These are phyloP conservation scores for Curvularia sp. DNA, from an alignment of 2,329 filamentous ascomycete species.

Conservation along the genomic window DNA sequence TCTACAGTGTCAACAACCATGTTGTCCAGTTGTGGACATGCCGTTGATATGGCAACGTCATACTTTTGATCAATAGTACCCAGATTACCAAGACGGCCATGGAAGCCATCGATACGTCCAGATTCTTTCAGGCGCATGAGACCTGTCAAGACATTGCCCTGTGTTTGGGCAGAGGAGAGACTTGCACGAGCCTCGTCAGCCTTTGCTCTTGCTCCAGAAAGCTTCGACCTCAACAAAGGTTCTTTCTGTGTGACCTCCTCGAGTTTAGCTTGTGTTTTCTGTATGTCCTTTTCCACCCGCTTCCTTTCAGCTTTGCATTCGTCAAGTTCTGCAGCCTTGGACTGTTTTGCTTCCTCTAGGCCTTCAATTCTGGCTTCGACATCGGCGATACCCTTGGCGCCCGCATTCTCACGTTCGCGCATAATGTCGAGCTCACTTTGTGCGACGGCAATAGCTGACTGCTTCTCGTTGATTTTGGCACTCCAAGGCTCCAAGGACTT, in stretches of 20 bases:
- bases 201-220: constrained; percentile 90
- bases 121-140: constrained; percentile 96
- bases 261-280: constrained; percentile 74
- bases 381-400: constrained; percentile 83
- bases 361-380: constrained; percentile 77
- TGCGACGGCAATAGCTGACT: constrained; percentile 90
- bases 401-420: constrained; percentile 85
- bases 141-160: constrained; percentile 89
- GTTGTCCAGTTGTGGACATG: constrained; percentile 89
- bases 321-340: constrained; percentile 78
- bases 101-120: constrained; percentile 95
- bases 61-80: constrained; percentile 93
- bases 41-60: constrained; percentile 97
- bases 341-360: constrained; percentile 73
- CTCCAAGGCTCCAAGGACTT: constrained; percentile 96
- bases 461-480: constrained; percentile 95
- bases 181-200: constrained; percentile 94
- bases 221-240: constrained; percentile 79
- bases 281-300: constrained; percentile 75
- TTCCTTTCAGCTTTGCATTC: constrained; percentile 76
- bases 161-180: constrained; percentile 86
- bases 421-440: constrained; percentile 94
- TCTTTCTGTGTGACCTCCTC: constrained; percentile 77
- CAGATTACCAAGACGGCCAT: constrained; percentile 91
- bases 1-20: constrained; percentile 97